Evolutionary conservation across 2,329 filamentous ascomycete species (phyloP), one percentile per base, ranked within the genome.

Genomic region (Fusarium sp.): DNA sequence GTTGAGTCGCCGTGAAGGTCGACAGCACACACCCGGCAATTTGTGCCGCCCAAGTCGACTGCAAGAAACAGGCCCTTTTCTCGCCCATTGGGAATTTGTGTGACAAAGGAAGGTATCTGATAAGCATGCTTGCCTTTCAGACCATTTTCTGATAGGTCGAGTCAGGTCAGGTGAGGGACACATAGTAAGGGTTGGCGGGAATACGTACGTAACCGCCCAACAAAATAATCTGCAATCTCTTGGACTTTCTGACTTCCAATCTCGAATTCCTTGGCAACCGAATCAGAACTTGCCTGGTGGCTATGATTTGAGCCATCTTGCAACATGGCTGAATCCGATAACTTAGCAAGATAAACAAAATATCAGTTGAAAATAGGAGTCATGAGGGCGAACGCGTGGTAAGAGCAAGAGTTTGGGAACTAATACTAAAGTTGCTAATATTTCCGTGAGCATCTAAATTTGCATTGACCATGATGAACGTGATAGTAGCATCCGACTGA

Each of bases 81-180:
- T 11, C 35, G 24, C 10, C 60, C 60, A 11, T 15, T 63, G 11
- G 60, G 60, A 31, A 63, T 63, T 16, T 63, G 35, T 0, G 57
- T 63, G 35, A 63, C 57, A 10, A 63, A 63, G 2, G 57, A 63
- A 4, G 60, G 60, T 63, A 63, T 63, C 57, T 63, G 47, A 63
- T 63, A 63, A 63, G 60, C 44, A 47, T 56, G 41, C 47, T 63
- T 63, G 57, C 21, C 41, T 42, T 47, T 46, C 6, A 63, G 28
- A 5, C 60, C 60, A 63, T 46, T 24, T n/a, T 63, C 60, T 63
- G 59, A 62, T 62, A 42, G 39, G 29, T 16, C 26, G 10, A 21
- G 33, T 62, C 26, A 62, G 26, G 33, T 62, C 26, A 62, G 59
- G 10, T 8, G n/a, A 20, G 21, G 38, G 26, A 61, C 13, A 23